Conservation (phyloP, 306 rosid species). For the Cyamopsis tetragonoloba region DNA sequence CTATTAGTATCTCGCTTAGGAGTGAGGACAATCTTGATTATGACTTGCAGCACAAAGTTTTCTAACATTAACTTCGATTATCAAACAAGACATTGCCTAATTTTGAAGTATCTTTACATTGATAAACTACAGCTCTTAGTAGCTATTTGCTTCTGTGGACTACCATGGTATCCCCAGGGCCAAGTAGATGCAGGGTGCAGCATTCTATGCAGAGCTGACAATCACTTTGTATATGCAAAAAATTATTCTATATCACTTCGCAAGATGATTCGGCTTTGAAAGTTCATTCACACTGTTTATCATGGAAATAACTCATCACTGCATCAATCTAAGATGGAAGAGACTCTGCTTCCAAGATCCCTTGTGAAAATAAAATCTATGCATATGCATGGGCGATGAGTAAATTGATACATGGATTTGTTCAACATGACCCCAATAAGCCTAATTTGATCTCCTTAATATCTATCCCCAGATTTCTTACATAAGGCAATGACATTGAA, state of each 20-base stretch:
- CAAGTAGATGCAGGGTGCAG: neutral
- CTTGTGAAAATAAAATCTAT: neutral
- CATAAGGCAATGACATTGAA: constrained; percentile 78
- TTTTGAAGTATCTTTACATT: neutral
- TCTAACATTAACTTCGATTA: too few species aligned
- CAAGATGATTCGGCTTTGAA: neutral
- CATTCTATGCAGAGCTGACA: neutral
- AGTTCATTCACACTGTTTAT: neutral
- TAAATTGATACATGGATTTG: neutral
- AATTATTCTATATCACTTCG: neutral
- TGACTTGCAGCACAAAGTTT: too few species aligned
- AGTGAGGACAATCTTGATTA: too few species aligned
- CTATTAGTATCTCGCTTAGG: too few species aligned
- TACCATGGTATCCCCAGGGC: neutral
- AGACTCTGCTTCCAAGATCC: neutral
- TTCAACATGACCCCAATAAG: neutral
- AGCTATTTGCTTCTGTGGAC: neutral
- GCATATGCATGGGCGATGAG: neutral
- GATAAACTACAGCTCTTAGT: neutral
- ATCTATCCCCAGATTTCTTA: constrained; percentile 39
- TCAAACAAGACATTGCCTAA: neutral
- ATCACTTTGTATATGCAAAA: neutral
- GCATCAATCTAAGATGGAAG: neutral
- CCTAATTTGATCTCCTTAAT: constrained; percentile 4
- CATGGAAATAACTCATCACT: neutral